These are phyloP conservation scores for Striga hermonthica DNA, from an alignment of 305 asterid species.

Conservation along the genomic window DNA sequence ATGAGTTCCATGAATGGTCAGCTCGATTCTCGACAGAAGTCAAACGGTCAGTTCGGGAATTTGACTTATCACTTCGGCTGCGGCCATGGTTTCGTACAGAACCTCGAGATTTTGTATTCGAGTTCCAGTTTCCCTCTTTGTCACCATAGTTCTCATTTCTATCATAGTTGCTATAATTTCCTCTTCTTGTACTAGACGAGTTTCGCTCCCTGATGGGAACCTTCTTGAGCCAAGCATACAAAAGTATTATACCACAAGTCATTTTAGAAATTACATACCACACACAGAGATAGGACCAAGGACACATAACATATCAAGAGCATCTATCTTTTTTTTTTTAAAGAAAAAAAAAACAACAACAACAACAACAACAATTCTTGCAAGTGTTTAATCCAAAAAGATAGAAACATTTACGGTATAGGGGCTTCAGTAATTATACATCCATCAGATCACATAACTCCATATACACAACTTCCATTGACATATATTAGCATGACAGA, in stretches of 20 bases:
- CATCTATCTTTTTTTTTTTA: constrained; percentile 4
- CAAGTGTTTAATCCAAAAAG: constrained; percentile 20
- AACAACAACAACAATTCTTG: no score
- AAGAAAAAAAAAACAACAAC: constrained; percentile 17
- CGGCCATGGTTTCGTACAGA: constrained; percentile 60
- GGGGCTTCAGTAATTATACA: constrained; percentile 14
- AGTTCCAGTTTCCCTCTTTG: constrained; percentile 79
- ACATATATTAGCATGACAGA: neutral
- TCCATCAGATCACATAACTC: neutral
- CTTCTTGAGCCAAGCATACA: constrained; percentile 30
- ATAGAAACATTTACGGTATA: constrained; percentile 10
- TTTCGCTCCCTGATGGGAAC: constrained; percentile 68
- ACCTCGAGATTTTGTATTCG: constrained; percentile 63
- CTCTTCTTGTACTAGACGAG: constrained; percentile 69
- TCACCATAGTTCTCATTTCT: constrained; percentile 68
- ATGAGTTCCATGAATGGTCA: constrained; percentile 69
- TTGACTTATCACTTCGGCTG: constrained; percentile 61
- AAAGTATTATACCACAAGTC: neutral
- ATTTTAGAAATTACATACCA: neutral
- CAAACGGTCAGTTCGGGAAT: constrained; percentile 57
- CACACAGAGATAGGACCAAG: neutral
- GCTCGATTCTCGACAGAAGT: constrained; percentile 57
- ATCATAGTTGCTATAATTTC: constrained; percentile 68
- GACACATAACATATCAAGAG: constrained; percentile 13
- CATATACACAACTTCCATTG: constrained; percentile 9